A percentile compares a stretch with the other conserved stretches of the same genome.
These are phyloP conservation scores for Haplographium delicatum DNA, from an alignment of 495 filamentous ascomycete species.

Conservation along the genomic window DNA sequence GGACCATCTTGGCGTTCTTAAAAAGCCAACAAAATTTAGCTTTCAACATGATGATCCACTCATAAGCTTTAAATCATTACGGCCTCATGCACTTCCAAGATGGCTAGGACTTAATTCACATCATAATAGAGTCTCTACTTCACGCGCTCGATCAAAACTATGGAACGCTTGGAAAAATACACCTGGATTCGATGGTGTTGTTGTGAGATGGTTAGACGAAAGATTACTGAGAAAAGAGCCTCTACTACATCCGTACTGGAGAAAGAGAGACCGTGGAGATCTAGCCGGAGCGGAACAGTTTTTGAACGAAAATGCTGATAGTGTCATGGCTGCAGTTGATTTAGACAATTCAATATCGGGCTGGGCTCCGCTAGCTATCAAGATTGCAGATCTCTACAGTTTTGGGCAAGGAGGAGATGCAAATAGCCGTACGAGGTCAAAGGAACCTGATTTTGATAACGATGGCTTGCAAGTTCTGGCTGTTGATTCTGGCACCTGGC, in stretches of 20 bases:
- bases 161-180: slow-evolving; percentile 63
- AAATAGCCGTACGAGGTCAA: slow-evolving; percentile 38
- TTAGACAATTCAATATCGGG: slow-evolving; percentile 53
- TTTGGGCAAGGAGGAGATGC: slow-evolving; percentile 61
- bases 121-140: slow-evolving; percentile 50
- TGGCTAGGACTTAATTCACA: slow-evolving; percentile 44
- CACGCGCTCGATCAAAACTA: slow-evolving; percentile 52
- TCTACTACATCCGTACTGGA: slow-evolving; percentile 54
- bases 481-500: slow-evolving; percentile 61
- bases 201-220: slow-evolving; percentile 60
- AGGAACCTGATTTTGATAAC: slow-evolving; percentile 41
- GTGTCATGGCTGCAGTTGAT: slow-evolving; percentile 56
- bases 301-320: slow-evolving; percentile 49
- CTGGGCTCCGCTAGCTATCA: slow-evolving; percentile 57
- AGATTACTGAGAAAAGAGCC: slow-evolving; percentile 50
- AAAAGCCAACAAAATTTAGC: slow-evolving; percentile 48
- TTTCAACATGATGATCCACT: slow-evolving; percentile 56
- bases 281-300: slow-evolving; percentile 49
- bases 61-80: slow-evolving; percentile 43
- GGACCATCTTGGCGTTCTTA: slow-evolving; percentile 49
- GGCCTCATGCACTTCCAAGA: slow-evolving; percentile 41
- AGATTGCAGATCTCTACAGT: slow-evolving; percentile 56
- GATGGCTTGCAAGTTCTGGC: slow-evolving; percentile 56
- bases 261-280: slow-evolving; percentile 47
- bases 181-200: slow-evolving; percentile 54